phyloP scores from a whole-genome alignment of 2,329 filamentous ascomycete species.

The Fusarium foetens region DNA sequence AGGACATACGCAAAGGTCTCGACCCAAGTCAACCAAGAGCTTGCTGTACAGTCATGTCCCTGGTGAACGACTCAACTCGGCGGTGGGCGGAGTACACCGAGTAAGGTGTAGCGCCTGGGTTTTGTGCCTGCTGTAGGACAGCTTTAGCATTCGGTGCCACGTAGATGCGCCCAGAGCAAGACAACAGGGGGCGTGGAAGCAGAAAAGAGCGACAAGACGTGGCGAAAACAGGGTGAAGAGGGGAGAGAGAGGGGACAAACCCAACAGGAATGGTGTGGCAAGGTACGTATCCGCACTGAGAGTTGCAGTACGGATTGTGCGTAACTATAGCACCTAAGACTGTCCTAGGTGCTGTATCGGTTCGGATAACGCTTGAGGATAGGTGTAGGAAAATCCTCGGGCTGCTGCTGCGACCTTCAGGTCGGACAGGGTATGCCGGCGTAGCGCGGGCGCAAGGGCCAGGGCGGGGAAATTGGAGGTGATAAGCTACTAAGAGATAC shows the following conservation, averaged over 20 bases:
- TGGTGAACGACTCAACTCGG: background rate
- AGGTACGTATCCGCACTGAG: slow-evolving; percentile 11
- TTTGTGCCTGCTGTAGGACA: slow-evolving; percentile 8
- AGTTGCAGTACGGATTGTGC: background rate
- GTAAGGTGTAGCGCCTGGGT: slow-evolving; percentile 6
- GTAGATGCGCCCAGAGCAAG: slow-evolving; percentile 14
- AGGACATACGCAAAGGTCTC: slow-evolving; percentile 1
- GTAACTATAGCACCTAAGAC: background rate
- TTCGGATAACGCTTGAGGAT: slow-evolving; percentile 12
- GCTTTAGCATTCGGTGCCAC: slow-evolving; percentile 26
- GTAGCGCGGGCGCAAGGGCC: slow-evolving; percentile 46
- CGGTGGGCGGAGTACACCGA: slow-evolving; percentile 14
- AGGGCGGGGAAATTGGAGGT: slow-evolving; percentile 47
- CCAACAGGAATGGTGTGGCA: slow-evolving; percentile 37
- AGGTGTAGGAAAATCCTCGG: slow-evolving; percentile 14
- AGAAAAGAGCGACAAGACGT: slow-evolving; percentile 16
- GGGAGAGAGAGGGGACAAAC: slow-evolving; percentile 37
- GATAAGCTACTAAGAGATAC: slow-evolving; percentile 30
- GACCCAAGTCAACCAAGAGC: slow-evolving; percentile 7
- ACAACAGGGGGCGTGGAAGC: slow-evolving; percentile 25
- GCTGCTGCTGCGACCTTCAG: slow-evolving; percentile 10
- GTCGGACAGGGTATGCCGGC: slow-evolving; percentile 33
- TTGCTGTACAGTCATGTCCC: background rate
- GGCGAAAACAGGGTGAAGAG: slow-evolving; percentile 33
- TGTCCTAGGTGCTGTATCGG: background rate